Conservation (phyloP, 768 basidiomycete species). For the Kwoniella bestiolae region DNA sequence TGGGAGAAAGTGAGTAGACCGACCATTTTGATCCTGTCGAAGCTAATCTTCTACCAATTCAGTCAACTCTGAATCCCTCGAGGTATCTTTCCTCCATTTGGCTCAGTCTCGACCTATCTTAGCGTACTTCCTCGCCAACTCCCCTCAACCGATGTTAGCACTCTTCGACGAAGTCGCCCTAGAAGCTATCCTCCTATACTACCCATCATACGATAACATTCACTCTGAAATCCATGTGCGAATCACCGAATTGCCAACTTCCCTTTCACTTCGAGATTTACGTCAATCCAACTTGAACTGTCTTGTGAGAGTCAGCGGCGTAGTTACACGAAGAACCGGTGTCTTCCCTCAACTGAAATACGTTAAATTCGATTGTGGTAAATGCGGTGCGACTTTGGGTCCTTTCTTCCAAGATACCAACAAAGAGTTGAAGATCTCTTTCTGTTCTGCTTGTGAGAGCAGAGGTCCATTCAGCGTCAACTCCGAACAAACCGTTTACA, state of each 20-base stretch:
- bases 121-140: constrained; percentile 96
- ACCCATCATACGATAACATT: constrained; percentile 93
- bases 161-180: constrained; percentile 96
- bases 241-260: constrained; percentile 88
- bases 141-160: constrained; percentile 85
- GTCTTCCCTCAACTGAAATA: constrained; percentile 99
- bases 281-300: constrained; percentile 91
- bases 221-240: constrained; percentile 98
- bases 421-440: constrained; percentile 90
- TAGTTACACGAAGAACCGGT: constrained; percentile 91
- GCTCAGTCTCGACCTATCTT: constrained; percentile 89
- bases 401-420: constrained; percentile 98
- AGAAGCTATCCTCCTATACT: constrained; percentile 90
- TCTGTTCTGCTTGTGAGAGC: constrained; percentile 90
- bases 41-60: constrained; percentile 5
- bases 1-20: constrained; percentile 83
- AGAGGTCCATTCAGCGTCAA: constrained; percentile 96
- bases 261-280: constrained; percentile 87
- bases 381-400: constrained; percentile 90
- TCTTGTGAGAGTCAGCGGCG: constrained; percentile 91
- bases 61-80: constrained; percentile 97
- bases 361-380: constrained; percentile 96
- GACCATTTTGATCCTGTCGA: background rate
- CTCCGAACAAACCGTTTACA: constrained; percentile 95
- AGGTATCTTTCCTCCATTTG: constrained; percentile 95